These are phyloP conservation scores for Naganishia cerealis DNA, from an alignment of 1,284 basidiomycete genomes.

Conservation along the genomic window DNA sequence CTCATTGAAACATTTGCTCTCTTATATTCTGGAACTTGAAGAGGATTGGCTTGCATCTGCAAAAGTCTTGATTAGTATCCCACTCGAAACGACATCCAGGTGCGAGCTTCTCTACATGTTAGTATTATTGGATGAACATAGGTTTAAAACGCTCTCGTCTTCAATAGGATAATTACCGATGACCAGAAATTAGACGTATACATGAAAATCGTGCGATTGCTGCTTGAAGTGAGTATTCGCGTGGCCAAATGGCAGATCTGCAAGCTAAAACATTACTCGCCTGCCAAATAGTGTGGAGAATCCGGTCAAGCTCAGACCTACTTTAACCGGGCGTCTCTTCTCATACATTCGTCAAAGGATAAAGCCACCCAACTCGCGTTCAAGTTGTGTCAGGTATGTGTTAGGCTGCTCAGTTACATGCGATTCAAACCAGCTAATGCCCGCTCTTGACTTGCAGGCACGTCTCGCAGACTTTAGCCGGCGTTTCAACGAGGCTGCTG, in stretches of 20 bases:
- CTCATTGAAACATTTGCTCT: slow-evolving; percentile 76
- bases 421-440: neutral
- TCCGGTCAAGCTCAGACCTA: slow-evolving; percentile 87
- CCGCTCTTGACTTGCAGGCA: slow-evolving; percentile 58
- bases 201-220: slow-evolving; percentile 86
- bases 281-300: slow-evolving; percentile 45
- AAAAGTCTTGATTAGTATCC: slow-evolving; percentile 82
- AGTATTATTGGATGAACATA: neutral
- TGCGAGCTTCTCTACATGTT: slow-evolving; percentile 47
- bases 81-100: slow-evolving; percentile 87
- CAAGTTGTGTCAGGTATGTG: slow-evolving; percentile 70
- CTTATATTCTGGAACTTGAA: slow-evolving; percentile 80
- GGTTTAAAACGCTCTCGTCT: neutral
- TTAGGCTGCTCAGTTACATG: neutral
- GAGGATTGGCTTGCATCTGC: slow-evolving; percentile 94
- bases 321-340: slow-evolving; percentile 89
- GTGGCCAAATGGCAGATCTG: neutral
- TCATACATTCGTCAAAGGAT: slow-evolving; percentile 75
- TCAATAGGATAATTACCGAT: slow-evolving; percentile 67
- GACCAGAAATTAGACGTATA: slow-evolving; percentile 85
- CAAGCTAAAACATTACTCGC: neutral
- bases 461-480: slow-evolving; percentile 87
- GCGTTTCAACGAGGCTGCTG: slow-evolving; percentile 92
- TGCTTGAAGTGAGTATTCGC: slow-evolving; percentile 72
- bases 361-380: slow-evolving; percentile 74